These are phyloP conservation scores for Solanum dulcamara DNA, from an alignment of 257 asterid genomes.

Conservation along the genomic window DNA sequence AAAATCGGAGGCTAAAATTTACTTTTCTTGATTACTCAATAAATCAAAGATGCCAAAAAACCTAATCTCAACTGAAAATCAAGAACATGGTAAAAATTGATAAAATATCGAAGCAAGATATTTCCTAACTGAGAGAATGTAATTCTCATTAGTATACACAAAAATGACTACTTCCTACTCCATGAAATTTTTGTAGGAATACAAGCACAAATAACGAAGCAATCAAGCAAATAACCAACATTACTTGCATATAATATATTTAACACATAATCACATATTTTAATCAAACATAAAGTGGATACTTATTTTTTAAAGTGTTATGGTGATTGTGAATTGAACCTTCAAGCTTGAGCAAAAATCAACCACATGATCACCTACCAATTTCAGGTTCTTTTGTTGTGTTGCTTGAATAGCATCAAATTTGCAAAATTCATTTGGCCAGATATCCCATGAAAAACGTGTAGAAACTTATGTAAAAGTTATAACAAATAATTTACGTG, in stretches of 20 bases:
- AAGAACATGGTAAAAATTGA: not conserved
- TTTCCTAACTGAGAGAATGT: not conserved
- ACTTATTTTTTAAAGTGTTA: not conserved
- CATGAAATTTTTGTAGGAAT: conserved; percentile 25
- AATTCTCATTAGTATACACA: not conserved
- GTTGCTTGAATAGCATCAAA: not conserved
- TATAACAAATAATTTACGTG: not conserved
- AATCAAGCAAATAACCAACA: not conserved
- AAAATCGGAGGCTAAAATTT: not conserved
- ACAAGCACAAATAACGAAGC: not conserved
- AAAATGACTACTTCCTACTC: not conserved
- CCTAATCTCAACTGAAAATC: not conserved
- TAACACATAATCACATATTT: not conserved
- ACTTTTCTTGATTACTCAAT: not conserved
- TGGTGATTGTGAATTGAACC: not conserved
- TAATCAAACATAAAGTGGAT: not conserved
- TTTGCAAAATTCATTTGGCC: not conserved
- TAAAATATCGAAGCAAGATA: not conserved
- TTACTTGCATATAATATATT: not conserved
- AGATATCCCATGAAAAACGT: not conserved
- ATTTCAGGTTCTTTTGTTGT: not conserved
- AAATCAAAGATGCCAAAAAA: not conserved
- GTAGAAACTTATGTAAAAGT: not conserved
- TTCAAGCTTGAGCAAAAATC: not conserved
- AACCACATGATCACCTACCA: not conserved